phyloP scores from a whole-genome alignment of 2,329 filamentous ascomycete genomes.

The Colletotrichum cordylinicola region DNA sequence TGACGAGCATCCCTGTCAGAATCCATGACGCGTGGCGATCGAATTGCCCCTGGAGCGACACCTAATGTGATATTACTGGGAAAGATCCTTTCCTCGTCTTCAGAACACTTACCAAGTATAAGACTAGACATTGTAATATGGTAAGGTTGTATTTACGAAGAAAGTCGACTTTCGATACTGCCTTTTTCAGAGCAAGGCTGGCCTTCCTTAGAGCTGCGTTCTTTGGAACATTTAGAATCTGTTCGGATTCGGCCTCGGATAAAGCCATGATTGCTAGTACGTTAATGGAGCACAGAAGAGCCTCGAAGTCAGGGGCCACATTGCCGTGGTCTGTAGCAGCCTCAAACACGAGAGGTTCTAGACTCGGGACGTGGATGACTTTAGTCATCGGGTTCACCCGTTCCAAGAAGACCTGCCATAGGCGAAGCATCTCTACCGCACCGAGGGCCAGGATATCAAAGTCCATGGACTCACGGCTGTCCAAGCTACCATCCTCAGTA shows the following conservation, averaged over 20 bases:
- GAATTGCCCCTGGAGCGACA: constrained; percentile 62
- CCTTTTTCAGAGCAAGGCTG: constrained; percentile 53
- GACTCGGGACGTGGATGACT: constrained; percentile 71
- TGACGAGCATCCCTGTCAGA: constrained; percentile 63
- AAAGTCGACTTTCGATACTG: constrained; percentile 59
- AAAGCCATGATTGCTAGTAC: constrained; percentile 64
- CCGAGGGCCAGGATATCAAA: constrained; percentile 6
- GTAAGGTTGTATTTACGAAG: constrained; percentile 62
- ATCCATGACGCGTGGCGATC: constrained; percentile 66
- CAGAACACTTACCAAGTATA: constrained; percentile 62
- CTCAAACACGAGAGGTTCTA: constrained; percentile 34
- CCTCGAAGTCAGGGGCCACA: constrained; percentile 44
- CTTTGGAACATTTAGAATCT: constrained; percentile 52
- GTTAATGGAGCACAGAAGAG: constrained; percentile 68
- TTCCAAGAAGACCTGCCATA: constrained; percentile 78
- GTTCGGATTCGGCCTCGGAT: constrained; percentile 60
- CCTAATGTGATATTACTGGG: constrained; percentile 37
- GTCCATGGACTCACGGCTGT: not conserved
- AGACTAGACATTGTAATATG: constrained; percentile 61
- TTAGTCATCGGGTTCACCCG: constrained; percentile 79
- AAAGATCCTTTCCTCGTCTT: constrained; percentile 49
- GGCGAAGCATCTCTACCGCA: constrained; percentile 43
- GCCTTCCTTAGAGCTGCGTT: constrained; percentile 56
- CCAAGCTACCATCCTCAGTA: not conserved
- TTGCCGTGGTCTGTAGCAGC: constrained; percentile 29